These are phyloP conservation scores for Alternaria conjuncta DNA, from an alignment of 2,329 filamentous ascomycete genomes.

Conservation along the genomic window DNA sequence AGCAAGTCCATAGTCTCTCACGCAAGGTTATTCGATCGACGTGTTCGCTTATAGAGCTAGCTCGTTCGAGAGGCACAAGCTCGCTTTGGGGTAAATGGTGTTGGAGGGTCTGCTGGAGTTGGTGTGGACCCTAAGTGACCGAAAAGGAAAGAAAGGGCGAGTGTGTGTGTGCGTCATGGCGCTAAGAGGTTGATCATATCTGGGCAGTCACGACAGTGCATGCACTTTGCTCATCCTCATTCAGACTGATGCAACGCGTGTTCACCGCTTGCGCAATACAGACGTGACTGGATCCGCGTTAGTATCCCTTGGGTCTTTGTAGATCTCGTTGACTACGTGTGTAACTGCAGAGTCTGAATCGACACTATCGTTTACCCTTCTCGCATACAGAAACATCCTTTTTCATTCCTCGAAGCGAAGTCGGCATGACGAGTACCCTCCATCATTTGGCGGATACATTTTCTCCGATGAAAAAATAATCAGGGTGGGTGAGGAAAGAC, in stretches of 20 bases:
- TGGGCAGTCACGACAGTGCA: neutral
- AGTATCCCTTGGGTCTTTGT: neutral
- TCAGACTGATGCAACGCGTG: neutral
- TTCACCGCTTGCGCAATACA: neutral
- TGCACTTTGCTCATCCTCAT: neutral
- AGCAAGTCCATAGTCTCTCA: neutral
- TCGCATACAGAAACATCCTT: neutral
- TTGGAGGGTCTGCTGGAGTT: neutral
- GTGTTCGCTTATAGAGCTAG: neutral
- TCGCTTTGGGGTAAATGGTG: neutral
- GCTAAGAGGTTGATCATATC: neutral
- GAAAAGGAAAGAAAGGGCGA: neutral
- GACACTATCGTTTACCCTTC: neutral
- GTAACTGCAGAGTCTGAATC: neutral
- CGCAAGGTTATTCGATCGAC: neutral
- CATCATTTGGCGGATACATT: neutral
- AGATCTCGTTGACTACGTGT: neutral
- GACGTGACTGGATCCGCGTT: neutral
- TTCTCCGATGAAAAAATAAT: constrained; percentile 1
- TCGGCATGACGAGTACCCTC: neutral
- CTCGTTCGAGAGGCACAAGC: neutral
- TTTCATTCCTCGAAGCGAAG: neutral
- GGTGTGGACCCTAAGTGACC: neutral
- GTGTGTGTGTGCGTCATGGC: neutral
- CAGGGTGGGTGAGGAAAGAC: neutral